Evolutionary conservation across 371 early-diverging fungal genomes (phyloP).

Genomic region (Mucor lusitanicus): DNA sequence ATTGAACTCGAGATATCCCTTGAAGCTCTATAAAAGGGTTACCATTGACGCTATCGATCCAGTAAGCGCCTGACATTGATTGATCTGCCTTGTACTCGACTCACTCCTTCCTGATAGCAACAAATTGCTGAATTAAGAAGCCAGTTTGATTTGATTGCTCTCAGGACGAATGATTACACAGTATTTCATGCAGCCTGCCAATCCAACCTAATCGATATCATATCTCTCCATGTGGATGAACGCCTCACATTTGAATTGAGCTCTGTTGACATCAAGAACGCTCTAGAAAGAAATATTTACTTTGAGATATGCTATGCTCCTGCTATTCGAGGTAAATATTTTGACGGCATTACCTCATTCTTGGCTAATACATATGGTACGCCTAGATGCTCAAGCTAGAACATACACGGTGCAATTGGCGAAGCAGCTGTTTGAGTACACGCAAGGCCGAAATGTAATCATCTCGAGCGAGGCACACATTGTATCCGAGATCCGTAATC

Average conservation of each 20-base stretch:
- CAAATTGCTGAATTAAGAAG: slow-evolving; percentile 11
- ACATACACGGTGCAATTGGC: slow-evolving; percentile 29
- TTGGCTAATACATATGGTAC: not conserved
- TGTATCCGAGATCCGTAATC: slow-evolving; percentile 33
- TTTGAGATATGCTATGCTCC: slow-evolving; percentile 85
- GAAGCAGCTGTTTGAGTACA: slow-evolving; percentile 27
- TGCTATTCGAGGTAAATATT: slow-evolving; percentile 67
- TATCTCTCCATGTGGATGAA: slow-evolving; percentile 69
- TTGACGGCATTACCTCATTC: not conserved
- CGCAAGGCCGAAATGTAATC: slow-evolving; percentile 23
- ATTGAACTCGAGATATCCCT: slow-evolving; percentile 16
- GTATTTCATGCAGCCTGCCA: slow-evolving; percentile 73
- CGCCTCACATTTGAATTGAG: slow-evolving; percentile 82
- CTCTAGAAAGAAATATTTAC: slow-evolving; percentile 67
- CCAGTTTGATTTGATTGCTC: slow-evolving; percentile 73
- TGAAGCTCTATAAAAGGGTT: slow-evolving; percentile 31
- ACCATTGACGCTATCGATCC: slow-evolving; percentile 27
- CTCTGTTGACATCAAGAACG: slow-evolving; percentile 40
- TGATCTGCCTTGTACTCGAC: not conserved
- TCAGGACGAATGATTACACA: slow-evolving; percentile 73
- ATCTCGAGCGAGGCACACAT: slow-evolving; percentile 35
- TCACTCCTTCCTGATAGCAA: not conserved
- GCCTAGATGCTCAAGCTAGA: slow-evolving; percentile 33
- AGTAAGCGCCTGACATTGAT: not conserved
- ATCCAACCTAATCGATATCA: slow-evolving; percentile 77